Evolutionary conservation across 192 early-diverging fungal species (phyloP), one percentile per base, ranked within the genome.

Genomic region (Martensiomyces pterosporus): DNA sequence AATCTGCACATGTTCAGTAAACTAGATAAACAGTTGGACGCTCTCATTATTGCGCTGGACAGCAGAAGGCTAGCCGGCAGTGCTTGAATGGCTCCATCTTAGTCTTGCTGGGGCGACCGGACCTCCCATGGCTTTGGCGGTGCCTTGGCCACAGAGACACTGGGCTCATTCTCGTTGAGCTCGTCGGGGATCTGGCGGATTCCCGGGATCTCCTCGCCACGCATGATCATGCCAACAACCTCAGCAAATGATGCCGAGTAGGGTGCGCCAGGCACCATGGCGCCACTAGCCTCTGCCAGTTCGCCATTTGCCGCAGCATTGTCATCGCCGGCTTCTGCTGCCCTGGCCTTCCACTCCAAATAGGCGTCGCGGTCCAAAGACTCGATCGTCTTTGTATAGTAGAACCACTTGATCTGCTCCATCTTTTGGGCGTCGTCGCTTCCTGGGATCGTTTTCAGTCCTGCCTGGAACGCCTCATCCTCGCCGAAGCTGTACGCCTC

Each of bases 41-140:
- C n/a, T n/a, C n/a, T n/a, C n/a, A n/a, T n/a, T n/a, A n/a, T n/a
- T n/a, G n/a, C n/a, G n/a, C n/a, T n/a, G n/a, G n/a, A n/a, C n/a
- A n/a, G n/a, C n/a, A n/a, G n/a, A n/a, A n/a, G n/a, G n/a, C n/a
- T n/a, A n/a, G n/a, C n/a, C n/a, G n/a, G n/a, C n/a, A n/a, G n/a
- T n/a, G n/a, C n/a, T n/a, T n/a, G n/a, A n/a, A n/a, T n/a, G n/a
- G n/a, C n/a, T n/a, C n/a, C n/a, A n/a, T n/a, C n/a, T n/a, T 32
- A 32, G 29, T 32, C 29, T 6, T 17, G 34, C 24, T n/a, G n/a
- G n/a, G n/a, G n/a, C n/a, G n/a, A n/a, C n/a, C n/a, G n/a, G n/a
- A n/a, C n/a, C n/a, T 73, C 69, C 69, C 69, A 73, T 33, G 69
- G 69, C 51, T 73, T 73, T 24, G 46, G 57, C 7, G 69, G 69